Base-by-base conservation (phyloP, 805 yeast species). In the Metschnikowia anglica region DNA sequence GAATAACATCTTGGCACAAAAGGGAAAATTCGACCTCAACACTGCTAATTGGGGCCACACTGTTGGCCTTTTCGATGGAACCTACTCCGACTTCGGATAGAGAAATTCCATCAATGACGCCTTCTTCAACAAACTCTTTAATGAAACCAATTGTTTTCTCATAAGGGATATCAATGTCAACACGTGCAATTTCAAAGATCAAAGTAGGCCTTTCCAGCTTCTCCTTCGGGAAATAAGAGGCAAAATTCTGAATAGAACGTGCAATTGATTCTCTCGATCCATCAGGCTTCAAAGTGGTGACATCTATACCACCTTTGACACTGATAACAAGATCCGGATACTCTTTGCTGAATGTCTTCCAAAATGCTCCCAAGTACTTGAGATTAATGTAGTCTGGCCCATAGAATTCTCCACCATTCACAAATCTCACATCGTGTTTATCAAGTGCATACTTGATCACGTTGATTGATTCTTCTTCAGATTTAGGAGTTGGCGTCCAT, bases 11-110 rank as follows among this genome's bases (percentile, higher is more conserved):
- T 34, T 78, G 74, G n/a, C 80, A 61, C 66, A 83, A 78, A 44
- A 90, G 59, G 2, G 95, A 86, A 47, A 83, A 75, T 63, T 89
- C 97, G 32, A 85, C 72, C 66, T 89, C 97, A 33, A 85, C 86
- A 51, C 79, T 79, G 2, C 79, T 70, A 43, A 88, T 72, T 30
- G 82, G 84, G 43, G 73, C 70, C 3, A 78, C 75, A 31, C 69
- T 62, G 27, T 68, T 63, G 3, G 93, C 90, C 47, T 76, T 77
- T 17, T 63, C 59, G 43, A 90, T 74, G 11, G 90, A 77, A 0
- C 69, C 72, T 4, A 78, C 82, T 17, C 78, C 72, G 15, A 81
- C 85, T 63, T 89, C 97, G 39, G 88, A 80, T 35, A 89, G 66
- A 1, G 95, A 83, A 40, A 84, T 73, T 19, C 85, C 89, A 38